A percentile compares a stretch with the other conserved stretches of the same genome.
Evolutionary conservation across 768 basidiomycete genomes (phyloP).

Genomic region (Auricularia heimuer): DNA sequence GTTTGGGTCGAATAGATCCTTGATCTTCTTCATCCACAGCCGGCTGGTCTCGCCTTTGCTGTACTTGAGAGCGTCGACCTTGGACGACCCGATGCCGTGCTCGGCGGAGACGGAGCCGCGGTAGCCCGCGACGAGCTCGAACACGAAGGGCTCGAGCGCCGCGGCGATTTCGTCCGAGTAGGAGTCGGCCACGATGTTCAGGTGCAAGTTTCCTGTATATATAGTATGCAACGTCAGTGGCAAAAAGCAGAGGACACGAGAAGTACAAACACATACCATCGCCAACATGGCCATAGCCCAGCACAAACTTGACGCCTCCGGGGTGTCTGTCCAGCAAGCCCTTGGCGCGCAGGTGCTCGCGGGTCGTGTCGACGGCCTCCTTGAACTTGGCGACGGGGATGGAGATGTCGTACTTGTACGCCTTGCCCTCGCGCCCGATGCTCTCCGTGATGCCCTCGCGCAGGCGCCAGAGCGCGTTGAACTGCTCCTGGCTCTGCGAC

Average conservation of each 20-base stretch:
- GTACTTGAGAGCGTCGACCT: slow-evolving; percentile 81
- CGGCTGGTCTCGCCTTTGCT: slow-evolving; percentile 75
- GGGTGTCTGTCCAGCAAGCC: slow-evolving; percentile 52
- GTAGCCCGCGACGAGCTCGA: slow-evolving; percentile 65
- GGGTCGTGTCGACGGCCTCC: slow-evolving; percentile 70
- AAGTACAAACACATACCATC: slow-evolving; percentile 53
- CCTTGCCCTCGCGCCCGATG: slow-evolving; percentile 84
- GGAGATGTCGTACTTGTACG: slow-evolving; percentile 95
- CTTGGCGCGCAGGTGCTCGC: slow-evolving; percentile 47
- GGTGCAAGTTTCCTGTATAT: slow-evolving; percentile 73
- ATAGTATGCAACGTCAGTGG: background rate
- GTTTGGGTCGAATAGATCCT: slow-evolving; percentile 77
- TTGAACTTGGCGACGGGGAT: slow-evolving; percentile 83
- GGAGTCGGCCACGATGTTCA: slow-evolving; percentile 78
- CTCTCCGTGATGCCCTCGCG: slow-evolving; percentile 91
- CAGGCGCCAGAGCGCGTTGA: slow-evolving; percentile 81
- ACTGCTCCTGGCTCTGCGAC: slow-evolving; percentile 84
- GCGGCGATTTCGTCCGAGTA: slow-evolving; percentile 78
- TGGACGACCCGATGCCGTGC: slow-evolving; percentile 95
- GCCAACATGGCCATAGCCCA: slow-evolving; percentile 95
- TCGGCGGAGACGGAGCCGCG: slow-evolving; percentile 93
- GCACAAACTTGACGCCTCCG: slow-evolving; percentile 67
- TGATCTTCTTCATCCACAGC: slow-evolving; percentile 84
- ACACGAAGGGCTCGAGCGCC: slow-evolving; percentile 90
- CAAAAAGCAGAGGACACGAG: background rate